Evolutionary conservation across 78 protist species (phyloP).

Genomic region (Protostelium mycophagum): DNA sequence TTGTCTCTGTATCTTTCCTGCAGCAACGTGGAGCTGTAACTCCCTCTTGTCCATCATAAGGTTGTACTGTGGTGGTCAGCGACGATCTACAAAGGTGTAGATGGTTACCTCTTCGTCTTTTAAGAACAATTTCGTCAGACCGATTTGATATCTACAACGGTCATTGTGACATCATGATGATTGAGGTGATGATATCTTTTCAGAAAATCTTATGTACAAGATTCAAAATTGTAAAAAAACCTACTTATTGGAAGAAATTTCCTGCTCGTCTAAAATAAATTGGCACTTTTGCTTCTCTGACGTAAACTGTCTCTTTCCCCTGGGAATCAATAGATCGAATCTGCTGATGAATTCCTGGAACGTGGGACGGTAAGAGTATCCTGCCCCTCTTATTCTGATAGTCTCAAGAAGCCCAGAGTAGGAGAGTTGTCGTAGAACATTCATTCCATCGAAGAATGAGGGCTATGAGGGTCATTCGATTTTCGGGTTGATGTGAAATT

Average conservation of each 20-base stretch:
- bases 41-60: not conserved
- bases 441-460: not conserved
- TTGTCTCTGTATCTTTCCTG: not conserved
- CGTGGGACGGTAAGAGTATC: constrained; percentile 80
- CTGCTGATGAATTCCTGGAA: constrained; percentile 76
- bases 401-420: constrained; percentile 86
- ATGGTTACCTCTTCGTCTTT: not conserved
- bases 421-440: constrained; percentile 64
- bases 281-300: not conserved
- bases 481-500: too few species aligned
- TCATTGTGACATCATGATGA: not conserved
- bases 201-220: too few species aligned
- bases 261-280: not conserved
- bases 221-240: not conserved
- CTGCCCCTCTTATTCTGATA: constrained; percentile 85
- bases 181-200: too few species aligned
- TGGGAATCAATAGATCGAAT: constrained; percentile 23
- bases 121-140: not conserved
- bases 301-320: not conserved
- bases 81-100: not conserved
- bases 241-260: not conserved
- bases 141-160: not conserved
- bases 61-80: not conserved
- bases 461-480: too few species aligned
- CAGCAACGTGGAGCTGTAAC: not conserved